Evolutionary conservation across 108 stramenopile genomes (phyloP).

Genomic region (Pseudonitzschia multiseries): DNA sequence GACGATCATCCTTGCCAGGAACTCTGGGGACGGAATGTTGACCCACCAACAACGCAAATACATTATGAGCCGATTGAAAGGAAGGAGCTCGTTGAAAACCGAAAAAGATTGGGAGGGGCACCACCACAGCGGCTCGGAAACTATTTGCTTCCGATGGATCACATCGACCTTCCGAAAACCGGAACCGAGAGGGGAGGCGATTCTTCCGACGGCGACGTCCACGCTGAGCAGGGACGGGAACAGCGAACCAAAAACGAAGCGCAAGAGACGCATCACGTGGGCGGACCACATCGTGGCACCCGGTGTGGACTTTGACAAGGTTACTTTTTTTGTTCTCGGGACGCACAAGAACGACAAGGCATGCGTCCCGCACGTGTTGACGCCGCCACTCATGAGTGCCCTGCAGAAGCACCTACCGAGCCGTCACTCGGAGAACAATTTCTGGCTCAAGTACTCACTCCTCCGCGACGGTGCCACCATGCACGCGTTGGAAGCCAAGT

Average conservation of each 20-base stretch:
- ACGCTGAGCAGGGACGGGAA: neutral
- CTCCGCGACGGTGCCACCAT: conserved; percentile 77
- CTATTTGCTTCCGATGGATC: neutral
- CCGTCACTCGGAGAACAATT: conserved; percentile 42
- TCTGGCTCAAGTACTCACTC: conserved; percentile 78
- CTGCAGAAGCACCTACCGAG: conserved; percentile 60
- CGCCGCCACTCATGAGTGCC: conserved; percentile 76
- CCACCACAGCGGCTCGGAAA: neutral
- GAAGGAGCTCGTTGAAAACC: neutral
- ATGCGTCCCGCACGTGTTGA: conserved; percentile 68
- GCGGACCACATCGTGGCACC: conserved; percentile 1
- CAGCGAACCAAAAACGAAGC: neutral
- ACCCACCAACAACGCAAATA: neutral
- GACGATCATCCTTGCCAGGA: neutral
- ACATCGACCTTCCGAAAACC: neutral
- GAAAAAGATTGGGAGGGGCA: neutral
- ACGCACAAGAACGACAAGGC: conserved; percentile 48
- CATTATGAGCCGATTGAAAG: neutral
- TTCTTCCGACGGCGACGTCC: neutral
- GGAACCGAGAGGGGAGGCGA: neutral
- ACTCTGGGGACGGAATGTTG: neutral
- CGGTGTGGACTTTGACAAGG: conserved; percentile 12
- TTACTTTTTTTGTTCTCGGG: conserved; percentile 41
- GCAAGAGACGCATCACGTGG: conserved; percentile 9
- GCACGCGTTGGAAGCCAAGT: conserved; percentile 53